Conservation (phyloP, 805 yeast genomes). For the Kluyveromyces dobzhanskii region DNA sequence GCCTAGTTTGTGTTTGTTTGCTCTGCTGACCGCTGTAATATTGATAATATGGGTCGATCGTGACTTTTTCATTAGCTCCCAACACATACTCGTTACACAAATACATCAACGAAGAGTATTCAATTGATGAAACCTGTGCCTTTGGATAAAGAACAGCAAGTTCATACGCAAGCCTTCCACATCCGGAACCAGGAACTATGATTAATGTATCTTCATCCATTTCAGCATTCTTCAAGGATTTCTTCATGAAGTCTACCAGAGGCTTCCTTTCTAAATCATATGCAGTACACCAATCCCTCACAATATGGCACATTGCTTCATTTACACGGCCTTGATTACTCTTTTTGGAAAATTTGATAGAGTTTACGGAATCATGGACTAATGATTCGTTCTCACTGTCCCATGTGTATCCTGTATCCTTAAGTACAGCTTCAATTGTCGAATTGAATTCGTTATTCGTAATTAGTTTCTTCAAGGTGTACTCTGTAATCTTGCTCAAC, state of each 20-base stretch:
- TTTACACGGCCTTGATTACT: slow-evolving; percentile 38
- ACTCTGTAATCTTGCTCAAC: slow-evolving; percentile 37
- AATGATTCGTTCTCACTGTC: not conserved
- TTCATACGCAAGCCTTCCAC: slow-evolving; percentile 70
- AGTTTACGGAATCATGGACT: slow-evolving; percentile 1
- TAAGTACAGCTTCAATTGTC: slow-evolving; percentile 7
- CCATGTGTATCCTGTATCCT: slow-evolving; percentile 6
- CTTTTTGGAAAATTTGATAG: slow-evolving; percentile 10
- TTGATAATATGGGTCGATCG: slow-evolving; percentile 48
- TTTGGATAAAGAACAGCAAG: slow-evolving; percentile 33
- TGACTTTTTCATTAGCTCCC: slow-evolving; percentile 15
- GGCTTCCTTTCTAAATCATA: slow-evolving; percentile 46
- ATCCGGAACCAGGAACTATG: slow-evolving; percentile 82
- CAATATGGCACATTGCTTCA: slow-evolving; percentile 66
- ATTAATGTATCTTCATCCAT: slow-evolving; percentile 38
- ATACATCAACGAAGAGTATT: slow-evolving; percentile 69
- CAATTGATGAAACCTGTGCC: slow-evolving; percentile 61
- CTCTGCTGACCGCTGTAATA: slow-evolving; percentile 57
- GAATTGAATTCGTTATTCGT: slow-evolving; percentile 5
- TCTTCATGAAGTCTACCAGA: slow-evolving; percentile 41
- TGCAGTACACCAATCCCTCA: slow-evolving; percentile 64
- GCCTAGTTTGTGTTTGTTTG: slow-evolving; percentile 42
- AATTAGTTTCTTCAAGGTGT: slow-evolving; percentile 27
- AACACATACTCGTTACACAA: slow-evolving; percentile 56
- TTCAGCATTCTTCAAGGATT: slow-evolving; percentile 33